phyloP scores from a whole-genome alignment of 495 filamentous ascomycete species.

The Lophium mytilinum region DNA sequence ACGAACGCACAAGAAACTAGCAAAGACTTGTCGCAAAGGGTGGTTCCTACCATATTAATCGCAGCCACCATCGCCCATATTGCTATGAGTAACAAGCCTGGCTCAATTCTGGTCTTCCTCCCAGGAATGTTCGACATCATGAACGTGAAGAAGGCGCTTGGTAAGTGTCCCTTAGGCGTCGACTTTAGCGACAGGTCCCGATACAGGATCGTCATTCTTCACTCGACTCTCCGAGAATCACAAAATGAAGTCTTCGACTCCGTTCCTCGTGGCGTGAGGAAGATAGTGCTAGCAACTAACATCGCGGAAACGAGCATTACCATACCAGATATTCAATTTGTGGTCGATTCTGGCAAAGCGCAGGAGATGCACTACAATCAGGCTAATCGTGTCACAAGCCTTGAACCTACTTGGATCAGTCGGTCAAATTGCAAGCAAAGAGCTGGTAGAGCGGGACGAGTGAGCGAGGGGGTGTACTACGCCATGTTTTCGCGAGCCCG shows the following conservation, averaged over 20 bases:
- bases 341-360: too few species aligned
- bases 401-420: too few species aligned
- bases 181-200: conserved; percentile 39
- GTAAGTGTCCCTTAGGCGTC: conserved; percentile 29
- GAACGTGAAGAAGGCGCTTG: conserved; percentile 33
- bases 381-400: too few species aligned
- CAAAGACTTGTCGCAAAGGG: conserved; percentile 30
- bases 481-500: conserved; percentile 41
- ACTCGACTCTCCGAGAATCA: conserved; percentile 44
- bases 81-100: conserved; percentile 39
- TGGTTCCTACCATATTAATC: conserved; percentile 41
- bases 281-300: too few species aligned
- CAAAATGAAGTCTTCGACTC: conserved; percentile 44
- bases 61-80: conserved; percentile 45
- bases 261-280: too few species aligned
- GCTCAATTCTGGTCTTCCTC: conserved; percentile 50
- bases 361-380: too few species aligned
- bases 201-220: conserved; percentile 44
- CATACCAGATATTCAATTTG: too few species aligned
- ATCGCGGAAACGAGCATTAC: too few species aligned
- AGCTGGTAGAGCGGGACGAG: too few species aligned
- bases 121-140: conserved; percentile 48
- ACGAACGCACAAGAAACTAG: conserved; percentile 9
- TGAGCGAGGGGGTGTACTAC: too few species aligned
- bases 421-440: too few species aligned